Evolutionary conservation across 805 yeast genomes (phyloP).

Genomic region (Metschnikowia noctiluminum): DNA sequence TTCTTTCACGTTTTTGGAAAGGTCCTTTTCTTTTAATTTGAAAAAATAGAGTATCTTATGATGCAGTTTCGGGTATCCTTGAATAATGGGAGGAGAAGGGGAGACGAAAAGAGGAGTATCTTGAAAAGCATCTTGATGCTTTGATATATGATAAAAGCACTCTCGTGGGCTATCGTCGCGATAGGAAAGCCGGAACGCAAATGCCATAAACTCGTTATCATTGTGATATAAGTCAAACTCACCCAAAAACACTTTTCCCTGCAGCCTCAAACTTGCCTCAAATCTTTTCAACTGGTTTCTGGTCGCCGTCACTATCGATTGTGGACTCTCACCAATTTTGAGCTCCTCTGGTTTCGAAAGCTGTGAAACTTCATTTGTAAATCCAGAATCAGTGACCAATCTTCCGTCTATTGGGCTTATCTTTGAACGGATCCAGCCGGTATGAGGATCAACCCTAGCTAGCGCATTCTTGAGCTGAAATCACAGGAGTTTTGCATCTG

Average conservation of each 20-base stretch:
- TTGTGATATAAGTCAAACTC: not conserved
- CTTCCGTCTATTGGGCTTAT: not conserved
- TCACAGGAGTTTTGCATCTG: not conserved
- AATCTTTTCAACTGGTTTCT: not conserved
- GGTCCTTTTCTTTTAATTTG: no score
- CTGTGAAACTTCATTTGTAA: not conserved
- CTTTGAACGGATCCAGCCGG: conserved; percentile 2
- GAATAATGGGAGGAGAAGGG: not conserved
- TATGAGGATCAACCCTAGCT: conserved; percentile 2
- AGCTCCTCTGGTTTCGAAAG: not conserved
- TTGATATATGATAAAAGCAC: not conserved
- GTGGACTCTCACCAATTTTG: not conserved
- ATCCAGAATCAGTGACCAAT: not conserved
- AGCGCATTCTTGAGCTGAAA: conserved; percentile 1
- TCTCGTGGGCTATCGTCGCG: not conserved
- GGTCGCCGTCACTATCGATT: not conserved
- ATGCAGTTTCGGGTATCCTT: not conserved
- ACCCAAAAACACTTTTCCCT: not conserved
- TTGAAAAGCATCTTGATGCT: no score
- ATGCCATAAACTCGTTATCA: not conserved
- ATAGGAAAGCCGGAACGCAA: not conserved
- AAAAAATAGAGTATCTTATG: no score
- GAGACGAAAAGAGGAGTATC: no score
- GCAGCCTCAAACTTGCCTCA: not conserved
- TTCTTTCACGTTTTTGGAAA: not conserved